Evolutionary conservation across 768 basidiomycete genomes (phyloP).

Genomic region (Fistulinella prunicolor): DNA sequence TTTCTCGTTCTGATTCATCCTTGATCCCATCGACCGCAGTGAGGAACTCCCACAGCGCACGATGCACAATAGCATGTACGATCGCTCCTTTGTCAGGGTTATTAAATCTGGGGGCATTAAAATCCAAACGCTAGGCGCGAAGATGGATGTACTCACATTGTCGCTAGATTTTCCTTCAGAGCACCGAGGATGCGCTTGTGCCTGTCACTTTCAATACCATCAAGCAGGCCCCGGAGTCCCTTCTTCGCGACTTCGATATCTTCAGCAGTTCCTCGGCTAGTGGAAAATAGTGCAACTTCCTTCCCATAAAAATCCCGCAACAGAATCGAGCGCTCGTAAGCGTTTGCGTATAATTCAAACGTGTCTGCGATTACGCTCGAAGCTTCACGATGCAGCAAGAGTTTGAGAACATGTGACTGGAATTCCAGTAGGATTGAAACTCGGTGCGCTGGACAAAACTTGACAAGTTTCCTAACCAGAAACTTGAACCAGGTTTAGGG

Average conservation of each 20-base stretch:
- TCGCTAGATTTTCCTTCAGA: slow-evolving; percentile 69
- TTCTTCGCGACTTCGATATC: slow-evolving; percentile 64
- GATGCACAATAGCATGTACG: slow-evolving; percentile 84
- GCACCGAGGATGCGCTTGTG: slow-evolving; percentile 63
- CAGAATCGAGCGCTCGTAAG: slow-evolving; percentile 77
- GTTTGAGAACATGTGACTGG: slow-evolving; percentile 66
- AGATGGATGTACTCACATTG: slow-evolving; percentile 53
- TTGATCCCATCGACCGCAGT: slow-evolving; percentile 52
- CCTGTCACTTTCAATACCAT: slow-evolving; percentile 60
- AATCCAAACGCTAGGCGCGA: not conserved
- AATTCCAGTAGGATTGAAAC: slow-evolving; percentile 76
- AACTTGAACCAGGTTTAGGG: slow-evolving; percentile 45
- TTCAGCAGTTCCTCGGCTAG: slow-evolving; percentile 52
- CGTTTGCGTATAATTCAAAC: slow-evolving; percentile 83
- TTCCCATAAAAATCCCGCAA: slow-evolving; percentile 89
- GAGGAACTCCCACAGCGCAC: slow-evolving; percentile 84
- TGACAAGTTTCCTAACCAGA: slow-evolving; percentile 75
- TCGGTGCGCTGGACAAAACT: slow-evolving; percentile 71
- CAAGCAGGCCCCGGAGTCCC: slow-evolving; percentile 67
- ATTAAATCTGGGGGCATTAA: slow-evolving; percentile 60
- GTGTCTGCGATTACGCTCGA: slow-evolving; percentile 81
- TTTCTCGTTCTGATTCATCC: slow-evolving; percentile 69
- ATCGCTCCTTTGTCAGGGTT: slow-evolving; percentile 89
- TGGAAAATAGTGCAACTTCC: slow-evolving; percentile 71
- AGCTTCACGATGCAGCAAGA: slow-evolving; percentile 84